Conservation (phyloP, 2,329 filamentous ascomycete species). For the Cadophora sp. region DNA sequence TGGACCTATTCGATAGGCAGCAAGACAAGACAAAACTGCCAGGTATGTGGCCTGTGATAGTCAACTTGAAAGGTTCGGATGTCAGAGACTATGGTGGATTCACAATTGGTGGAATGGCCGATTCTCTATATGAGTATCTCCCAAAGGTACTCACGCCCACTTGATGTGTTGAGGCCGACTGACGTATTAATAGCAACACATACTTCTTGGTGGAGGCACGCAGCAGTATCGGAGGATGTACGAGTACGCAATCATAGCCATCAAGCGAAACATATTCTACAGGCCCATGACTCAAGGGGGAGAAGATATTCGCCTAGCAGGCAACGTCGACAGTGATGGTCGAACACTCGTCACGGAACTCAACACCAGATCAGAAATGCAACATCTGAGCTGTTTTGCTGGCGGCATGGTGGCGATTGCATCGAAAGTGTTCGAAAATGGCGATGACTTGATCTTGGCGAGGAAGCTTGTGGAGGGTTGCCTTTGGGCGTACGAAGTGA, state of each 20-base stretch:
- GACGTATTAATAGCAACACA: constrained; percentile 57
- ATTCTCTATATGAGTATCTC: constrained; percentile 70
- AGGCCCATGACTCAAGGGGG: constrained; percentile 53
- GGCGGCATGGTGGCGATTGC: constrained; percentile 75
- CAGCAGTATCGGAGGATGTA: constrained; percentile 55
- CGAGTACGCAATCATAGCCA: constrained; percentile 52
- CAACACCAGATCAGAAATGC: constrained; percentile 35
- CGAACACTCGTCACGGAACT: neutral
- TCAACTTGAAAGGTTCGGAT: constrained; percentile 63
- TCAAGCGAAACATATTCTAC: constrained; percentile 53
- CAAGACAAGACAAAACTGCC: constrained; percentile 63
- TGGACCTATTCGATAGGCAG: constrained; percentile 58
- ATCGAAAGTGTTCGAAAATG: constrained; percentile 63
- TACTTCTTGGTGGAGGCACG: constrained; percentile 68
- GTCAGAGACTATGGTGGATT: constrained; percentile 58
- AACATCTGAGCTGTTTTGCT: constrained; percentile 75
- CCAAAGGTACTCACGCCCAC: constrained; percentile 41
- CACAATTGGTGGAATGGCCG: constrained; percentile 61
- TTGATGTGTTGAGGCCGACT: neutral
- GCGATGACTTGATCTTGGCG: constrained; percentile 61
- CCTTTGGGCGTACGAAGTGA: constrained; percentile 66
- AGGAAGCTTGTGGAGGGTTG: constrained; percentile 67
- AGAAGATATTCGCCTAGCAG: neutral
- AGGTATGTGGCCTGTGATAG: constrained; percentile 65
- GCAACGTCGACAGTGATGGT: neutral